These are phyloP conservation scores for Perkinsus chesapeaki DNA, from an alignment of 169 alveolate genomes.

Conservation along the genomic window DNA sequence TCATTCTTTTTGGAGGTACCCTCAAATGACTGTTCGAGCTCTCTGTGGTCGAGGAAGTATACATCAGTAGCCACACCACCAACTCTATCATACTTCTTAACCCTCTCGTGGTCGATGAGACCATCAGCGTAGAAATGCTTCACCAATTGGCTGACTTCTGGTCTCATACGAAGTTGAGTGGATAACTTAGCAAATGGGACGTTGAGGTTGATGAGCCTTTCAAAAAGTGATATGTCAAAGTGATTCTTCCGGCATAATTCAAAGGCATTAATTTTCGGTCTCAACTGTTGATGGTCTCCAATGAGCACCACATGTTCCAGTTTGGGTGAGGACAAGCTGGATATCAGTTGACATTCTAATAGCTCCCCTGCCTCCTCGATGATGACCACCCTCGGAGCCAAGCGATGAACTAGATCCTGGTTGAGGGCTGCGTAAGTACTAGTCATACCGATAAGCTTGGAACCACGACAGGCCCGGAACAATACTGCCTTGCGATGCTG, in stretches of 20 bases:
- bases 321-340: background rate
- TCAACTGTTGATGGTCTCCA: background rate
- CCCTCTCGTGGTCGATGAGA: background rate
- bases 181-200: background rate
- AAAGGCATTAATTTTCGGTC: background rate
- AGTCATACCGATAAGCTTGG: background rate
- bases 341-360: background rate
- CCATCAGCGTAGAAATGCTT: background rate
- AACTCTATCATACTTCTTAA: background rate
- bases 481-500: background rate
- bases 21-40: background rate
- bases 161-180: background rate
- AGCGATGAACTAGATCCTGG: background rate
- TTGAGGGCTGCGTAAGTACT: background rate
- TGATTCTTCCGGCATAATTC: background rate
- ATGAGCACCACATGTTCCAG: background rate
- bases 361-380: background rate
- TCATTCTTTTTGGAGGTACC: background rate
- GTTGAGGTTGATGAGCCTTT: background rate
- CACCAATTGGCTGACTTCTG: background rate
- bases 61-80: background rate
- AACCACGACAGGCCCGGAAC: background rate
- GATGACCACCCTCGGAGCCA: background rate
- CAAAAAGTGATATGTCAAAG: background rate
- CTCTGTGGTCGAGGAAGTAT: background rate